Evolutionary conservation across 2,329 filamentous ascomycete species (phyloP), one percentile per base, ranked within the genome.

Genomic region (Malbranchea zuffiana): DNA sequence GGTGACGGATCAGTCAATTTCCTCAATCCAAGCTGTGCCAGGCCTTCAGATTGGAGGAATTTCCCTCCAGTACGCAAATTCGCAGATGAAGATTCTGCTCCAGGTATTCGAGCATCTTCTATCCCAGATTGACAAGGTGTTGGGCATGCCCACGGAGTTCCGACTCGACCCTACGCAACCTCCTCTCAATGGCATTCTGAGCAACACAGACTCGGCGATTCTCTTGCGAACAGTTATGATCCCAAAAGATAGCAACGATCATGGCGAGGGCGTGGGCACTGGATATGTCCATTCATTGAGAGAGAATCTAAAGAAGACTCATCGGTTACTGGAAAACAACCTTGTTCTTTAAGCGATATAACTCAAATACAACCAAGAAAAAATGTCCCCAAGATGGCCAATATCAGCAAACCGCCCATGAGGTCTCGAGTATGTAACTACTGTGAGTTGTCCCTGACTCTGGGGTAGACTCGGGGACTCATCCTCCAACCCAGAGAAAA

Each of bases 231-330:
- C 32, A 13, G 21, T 26, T 26, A 25, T 34, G 32, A 26, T 17
- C 21, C 20, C 17, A 25, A 34, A 18, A n/a, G 20, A 11, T 13
- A 26, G n/a, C 12, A 17, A 18, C 10, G 21, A 34, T 6, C 5
- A 16, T 17, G 13, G 13, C 18, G 13, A 25, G 12, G 21, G 12
- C 7, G 27, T 11, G 7, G 21, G 18, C 8, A 3, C 13, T 17
- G 32, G 11, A 25, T 11, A 26, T 20, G n/a, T 36, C 24, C 18
- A 21, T 13, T 36, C 27, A 15, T 12, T 36, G 24, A 30, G 34
- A 13, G 25, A 36, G 4, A 36, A 36, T 30, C 16, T 28, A n/a
- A 30, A 29, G 12, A 23, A 36, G 7, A 29, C 29, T 13, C 5
- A 34, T 18, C 12, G 15, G 21, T 16, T 34, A 6, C 13, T 34